Evolutionary conservation across 2,329 filamentous ascomycete species (phyloP).

Genomic region (Magnaporthiopsis poae): DNA sequence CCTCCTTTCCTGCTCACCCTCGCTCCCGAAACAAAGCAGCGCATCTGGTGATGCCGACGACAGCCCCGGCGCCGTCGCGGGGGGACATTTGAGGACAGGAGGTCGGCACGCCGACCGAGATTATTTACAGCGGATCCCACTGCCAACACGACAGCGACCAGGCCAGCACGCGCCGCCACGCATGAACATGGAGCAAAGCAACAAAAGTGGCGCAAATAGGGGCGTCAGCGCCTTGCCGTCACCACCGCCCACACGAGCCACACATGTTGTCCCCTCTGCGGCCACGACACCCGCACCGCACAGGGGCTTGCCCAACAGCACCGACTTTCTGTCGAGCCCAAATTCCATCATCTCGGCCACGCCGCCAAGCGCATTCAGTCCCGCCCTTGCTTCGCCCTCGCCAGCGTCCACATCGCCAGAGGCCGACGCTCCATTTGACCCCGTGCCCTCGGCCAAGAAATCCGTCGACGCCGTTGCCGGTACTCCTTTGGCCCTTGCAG

Average conservation of each 20-base stretch:
- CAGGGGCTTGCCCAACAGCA: constrained; percentile 3
- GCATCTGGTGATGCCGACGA: not conserved
- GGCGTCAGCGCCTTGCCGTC: constrained; percentile 2
- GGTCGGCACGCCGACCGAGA: not conserved
- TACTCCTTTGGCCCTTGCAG: not conserved
- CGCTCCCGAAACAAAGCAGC: not conserved
- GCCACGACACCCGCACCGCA: constrained; percentile 4
- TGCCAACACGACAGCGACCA: not conserved
- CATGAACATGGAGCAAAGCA: not conserved
- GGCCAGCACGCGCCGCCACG: not conserved
- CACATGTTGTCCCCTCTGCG: not conserved
- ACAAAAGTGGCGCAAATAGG: not conserved
- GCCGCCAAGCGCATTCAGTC: constrained; percentile 7
- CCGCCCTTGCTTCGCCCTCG: constrained; percentile 5
- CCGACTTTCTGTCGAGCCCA: constrained; percentile 6
- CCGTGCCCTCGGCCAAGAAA: not conserved
- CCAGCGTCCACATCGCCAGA: constrained; percentile 5
- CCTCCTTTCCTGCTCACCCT: not conserved
- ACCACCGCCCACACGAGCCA: constrained; percentile 7
- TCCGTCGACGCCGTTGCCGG: not conserved
- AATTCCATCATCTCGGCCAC: constrained; percentile 5
- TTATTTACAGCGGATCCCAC: not conserved
- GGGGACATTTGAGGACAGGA: not conserved
- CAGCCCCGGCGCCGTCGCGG: too few species aligned
- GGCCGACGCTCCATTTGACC: not conserved